Evolutionary conservation across 352 stramenopile genomes (phyloP), one percentile per base, ranked within the genome.

Genomic region (Phytophthora pini): DNA sequence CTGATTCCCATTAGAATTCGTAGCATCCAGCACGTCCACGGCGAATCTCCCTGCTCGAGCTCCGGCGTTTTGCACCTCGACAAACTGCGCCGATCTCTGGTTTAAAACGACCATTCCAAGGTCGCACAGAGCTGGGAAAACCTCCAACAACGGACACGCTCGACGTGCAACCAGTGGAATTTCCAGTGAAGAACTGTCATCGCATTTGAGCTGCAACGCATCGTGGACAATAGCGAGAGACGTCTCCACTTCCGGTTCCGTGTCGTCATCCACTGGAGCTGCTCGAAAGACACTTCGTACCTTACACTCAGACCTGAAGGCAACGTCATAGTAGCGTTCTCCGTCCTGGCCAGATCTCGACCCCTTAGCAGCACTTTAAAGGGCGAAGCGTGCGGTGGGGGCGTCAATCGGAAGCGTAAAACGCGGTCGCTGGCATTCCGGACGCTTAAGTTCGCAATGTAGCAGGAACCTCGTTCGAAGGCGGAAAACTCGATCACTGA

Each of bases 201-300:
- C 84, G 6, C 69, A 81, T 38, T 75, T 70, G 26, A 95, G 51
- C 32, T 80, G 66, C 17, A 95, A 17, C 5, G 65, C 75, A 39
- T 95, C 87, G 61, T 92, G 80, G 2, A 93, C 62, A 10, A 89
- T 74, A 26, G 75, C 65, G 17, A 63, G 31, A 3, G 40, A 60
- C 1, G 52, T 7, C 15, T 64, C 49, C 6, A 48, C 17, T 9
- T 61, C 40, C 1, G 40, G 22, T 5, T 70, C 56, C 7, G 17
- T 15, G 9, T 70, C 54, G 10, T 60, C 43, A 26, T 54, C 56
- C 31, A 11, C 8, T 17, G 44, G 44, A 44, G 55, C 1, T 60
- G 52, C 49, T 84, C 49, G 50, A 94, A 96, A 5, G 79, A 55
- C 8, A 96, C 68, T 24, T 96, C 87, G 52, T 89, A 88, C 48